These are phyloP conservation scores for Crithidia expoeki DNA, from an alignment of 208 protist species.

Conservation along the genomic window DNA sequence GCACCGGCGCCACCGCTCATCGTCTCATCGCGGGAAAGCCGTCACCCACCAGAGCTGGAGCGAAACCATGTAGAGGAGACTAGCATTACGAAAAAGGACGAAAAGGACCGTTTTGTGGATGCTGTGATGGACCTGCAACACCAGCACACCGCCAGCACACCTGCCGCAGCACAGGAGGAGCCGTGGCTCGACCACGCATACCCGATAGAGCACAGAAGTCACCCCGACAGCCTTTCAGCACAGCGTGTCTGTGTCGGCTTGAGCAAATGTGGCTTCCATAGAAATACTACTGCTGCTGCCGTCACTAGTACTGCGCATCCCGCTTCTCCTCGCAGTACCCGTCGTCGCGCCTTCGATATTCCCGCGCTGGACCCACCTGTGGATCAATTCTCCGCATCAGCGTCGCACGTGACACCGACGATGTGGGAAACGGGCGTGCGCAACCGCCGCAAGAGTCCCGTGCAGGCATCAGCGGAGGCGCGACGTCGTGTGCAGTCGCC, in stretches of 20 bases:
- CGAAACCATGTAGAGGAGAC: neutral
- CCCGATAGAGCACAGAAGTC: conserved; percentile 14
- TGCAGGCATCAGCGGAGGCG: conserved; percentile 4
- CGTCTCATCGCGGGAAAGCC: neutral
- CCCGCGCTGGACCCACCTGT: conserved; percentile 11
- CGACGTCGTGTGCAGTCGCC: neutral
- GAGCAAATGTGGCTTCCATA: too few species aligned
- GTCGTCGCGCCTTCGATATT: conserved; percentile 13
- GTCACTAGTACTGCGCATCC: too few species aligned
- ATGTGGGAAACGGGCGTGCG: neutral
- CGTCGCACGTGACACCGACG: neutral
- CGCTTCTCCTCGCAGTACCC: neutral
- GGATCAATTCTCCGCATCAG: conserved; percentile 10
- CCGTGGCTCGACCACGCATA: conserved; percentile 22
- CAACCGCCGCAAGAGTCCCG: conserved; percentile 10
- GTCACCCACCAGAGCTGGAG: neutral
- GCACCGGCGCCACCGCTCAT: neutral
- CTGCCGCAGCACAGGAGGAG: conserved; percentile 2
- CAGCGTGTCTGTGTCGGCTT: too few species aligned
- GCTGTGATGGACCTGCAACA: neutral
- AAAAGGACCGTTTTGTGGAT: neutral
- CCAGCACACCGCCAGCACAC: neutral
- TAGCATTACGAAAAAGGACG: too few species aligned
- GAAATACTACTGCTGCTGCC: too few species aligned
- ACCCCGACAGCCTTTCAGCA: neutral